Evolutionary conservation across 441 rosid genomes (phyloP), one percentile per base, ranked within the genome.

Genomic region (Eruca vesicaria): DNA sequence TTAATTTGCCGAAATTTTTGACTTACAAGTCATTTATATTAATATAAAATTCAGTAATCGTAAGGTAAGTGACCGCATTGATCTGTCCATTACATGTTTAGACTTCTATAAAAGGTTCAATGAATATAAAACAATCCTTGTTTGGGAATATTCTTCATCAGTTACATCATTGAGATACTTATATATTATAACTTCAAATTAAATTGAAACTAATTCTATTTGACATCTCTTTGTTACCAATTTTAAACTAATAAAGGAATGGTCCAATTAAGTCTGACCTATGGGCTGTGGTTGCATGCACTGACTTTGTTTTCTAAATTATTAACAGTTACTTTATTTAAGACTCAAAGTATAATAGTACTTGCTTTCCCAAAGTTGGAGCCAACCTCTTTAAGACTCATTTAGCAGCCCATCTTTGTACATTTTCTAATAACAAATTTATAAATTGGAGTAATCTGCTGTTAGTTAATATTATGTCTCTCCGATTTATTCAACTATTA

Each of bases 91-190:
- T 70, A 71, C 48, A 66, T 64, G 68, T 65, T 58, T 77, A 12
- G 59, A 19, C 68, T 58, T 65, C 65, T 43, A 35, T 48, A 65
- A 50, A 77, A 68, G 70, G 77, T 72, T 72, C 73, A 67, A n/a
- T 72, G 66, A 66, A 78, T 78, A 66, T 50, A 66, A 78, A 72
- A 78, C n/a, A 78, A 50, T n/a, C n/a, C n/a, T n/a, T n/a, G n/a
- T n/a, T n/a, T n/a, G n/a, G n/a, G n/a, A n/a, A n/a, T 23, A 23
- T 23, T 23, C 26, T 23, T 23, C 26, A 60, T 60, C 77, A 60
- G 9, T 32, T 78, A 61, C 77, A 72, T 72, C 77, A 48, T 21
- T 58, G 6, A 36, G 36, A 59, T 78, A 56, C 45, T 70, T 63
- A 28, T 66, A 50, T 72, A 66, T 15, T 63, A 63, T 63, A 7